Percentiles rank a stretch among this genome's conserved stretches.
phyloP scores from a whole-genome alignment of 2,329 filamentous ascomycete species.

The Eutypa lata region DNA sequence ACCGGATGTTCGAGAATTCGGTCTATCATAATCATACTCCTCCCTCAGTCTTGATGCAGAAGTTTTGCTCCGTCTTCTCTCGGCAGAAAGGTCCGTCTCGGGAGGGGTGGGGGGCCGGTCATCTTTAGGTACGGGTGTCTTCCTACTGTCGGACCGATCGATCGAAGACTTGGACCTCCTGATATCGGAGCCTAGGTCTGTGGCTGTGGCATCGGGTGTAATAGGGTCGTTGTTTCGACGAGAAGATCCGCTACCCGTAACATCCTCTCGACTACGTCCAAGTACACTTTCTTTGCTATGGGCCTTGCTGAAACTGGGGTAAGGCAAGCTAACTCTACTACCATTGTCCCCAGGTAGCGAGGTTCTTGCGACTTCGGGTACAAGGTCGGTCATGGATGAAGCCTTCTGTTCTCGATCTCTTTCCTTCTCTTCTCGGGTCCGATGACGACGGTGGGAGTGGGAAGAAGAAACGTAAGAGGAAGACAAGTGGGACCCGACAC shows the following conservation, averaged over 20 bases:
- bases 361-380: conserved; percentile 26
- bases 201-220: conserved; percentile 73
- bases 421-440: conserved; percentile 29
- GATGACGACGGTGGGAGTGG: conserved; percentile 24
- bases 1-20: conserved; percentile 43
- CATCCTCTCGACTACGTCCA: conserved; percentile 59
- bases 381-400: conserved; percentile 29
- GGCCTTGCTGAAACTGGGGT: conserved; percentile 56
- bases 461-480: conserved; percentile 6
- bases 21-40: conserved; percentile 35
- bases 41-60: conserved; percentile 34
- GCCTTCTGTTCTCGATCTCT: conserved; percentile 24
- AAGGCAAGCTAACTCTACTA: conserved; percentile 30
- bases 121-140: conserved; percentile 41
- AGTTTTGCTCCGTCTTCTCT: conserved; percentile 34
- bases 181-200: conserved; percentile 58
- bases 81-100: conserved; percentile 57
- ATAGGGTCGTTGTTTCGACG: conserved; percentile 40
- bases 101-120: conserved; percentile 60
- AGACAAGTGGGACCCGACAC: conserved; percentile 24
- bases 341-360: conserved; percentile 11
- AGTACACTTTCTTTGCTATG: conserved; percentile 81
- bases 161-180: conserved; percentile 47
- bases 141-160: conserved; percentile 33
- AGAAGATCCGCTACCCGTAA: conserved; percentile 20